phyloP scores from a whole-genome alignment of 805 yeast genomes.

The Lachancea cidri region DNA sequence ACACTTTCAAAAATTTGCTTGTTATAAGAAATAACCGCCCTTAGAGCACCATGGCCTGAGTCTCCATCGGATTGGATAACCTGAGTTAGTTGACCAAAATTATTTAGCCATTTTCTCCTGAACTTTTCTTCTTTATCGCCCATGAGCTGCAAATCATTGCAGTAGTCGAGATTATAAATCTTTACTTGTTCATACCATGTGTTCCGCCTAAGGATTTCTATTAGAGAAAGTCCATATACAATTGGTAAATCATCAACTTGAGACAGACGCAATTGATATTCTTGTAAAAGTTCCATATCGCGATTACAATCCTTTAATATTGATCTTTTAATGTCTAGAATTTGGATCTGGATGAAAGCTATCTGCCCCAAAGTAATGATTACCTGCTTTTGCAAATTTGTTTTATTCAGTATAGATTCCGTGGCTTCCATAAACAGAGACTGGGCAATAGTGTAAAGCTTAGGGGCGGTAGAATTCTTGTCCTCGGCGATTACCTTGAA shows the following conservation, averaged over 20 bases:
- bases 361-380: constrained; percentile 28
- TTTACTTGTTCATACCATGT: constrained; percentile 43
- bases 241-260: constrained; percentile 62
- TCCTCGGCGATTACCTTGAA: constrained; percentile 5
- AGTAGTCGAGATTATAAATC: constrained; percentile 32
- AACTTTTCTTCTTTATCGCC: constrained; percentile 51
- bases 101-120: constrained; percentile 58
- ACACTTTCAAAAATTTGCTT: not conserved
- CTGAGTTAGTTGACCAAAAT: constrained; percentile 41
- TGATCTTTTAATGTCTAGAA: constrained; percentile 30
- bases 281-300: constrained; percentile 25
- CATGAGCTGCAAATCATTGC: constrained; percentile 54
- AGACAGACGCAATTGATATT: constrained; percentile 24
- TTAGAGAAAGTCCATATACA: constrained; percentile 61
- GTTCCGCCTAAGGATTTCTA: constrained; percentile 55
- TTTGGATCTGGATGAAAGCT: constrained; percentile 36
- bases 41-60: not conserved
- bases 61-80: constrained; percentile 6
- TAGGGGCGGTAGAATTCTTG: constrained; percentile 15
- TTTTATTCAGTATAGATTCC: constrained; percentile 27
- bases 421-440: constrained; percentile 24
- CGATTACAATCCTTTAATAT: constrained; percentile 32
- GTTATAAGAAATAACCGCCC: not conserved
- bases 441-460: constrained; percentile 24
- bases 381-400: constrained; percentile 30